Conservation (phyloP, 148 eudicot species). For the Bassia scoparia region DNA sequence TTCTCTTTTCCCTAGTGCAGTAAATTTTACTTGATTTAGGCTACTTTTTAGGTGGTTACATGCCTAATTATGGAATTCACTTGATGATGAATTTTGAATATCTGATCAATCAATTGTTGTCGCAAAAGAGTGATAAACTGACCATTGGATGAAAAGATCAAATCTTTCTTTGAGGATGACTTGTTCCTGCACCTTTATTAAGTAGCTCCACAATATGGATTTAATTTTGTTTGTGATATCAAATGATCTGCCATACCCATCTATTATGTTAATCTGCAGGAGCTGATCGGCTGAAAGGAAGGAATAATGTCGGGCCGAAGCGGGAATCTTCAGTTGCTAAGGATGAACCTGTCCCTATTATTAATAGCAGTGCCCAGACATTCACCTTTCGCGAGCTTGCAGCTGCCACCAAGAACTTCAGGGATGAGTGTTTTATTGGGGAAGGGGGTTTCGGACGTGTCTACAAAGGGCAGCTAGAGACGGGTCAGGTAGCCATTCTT, state of each 20-base stretch:
- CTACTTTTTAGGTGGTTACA: neutral
- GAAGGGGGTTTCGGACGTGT: slow-evolving; percentile 97
- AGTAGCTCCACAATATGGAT: neutral
- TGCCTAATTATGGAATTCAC: neutral
- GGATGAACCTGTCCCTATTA: slow-evolving; percentile 44
- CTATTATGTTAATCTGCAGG: slow-evolving; percentile 42
- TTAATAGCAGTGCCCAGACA: slow-evolving; percentile 75
- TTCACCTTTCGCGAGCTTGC: slow-evolving; percentile 88
- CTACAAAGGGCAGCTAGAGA: slow-evolving; percentile 67
- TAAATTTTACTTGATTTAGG: neutral
- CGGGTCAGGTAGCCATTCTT: slow-evolving; percentile 53
- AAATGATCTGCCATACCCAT: neutral
- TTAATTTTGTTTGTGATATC: neutral
- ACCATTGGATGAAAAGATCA: slow-evolving; percentile 10
- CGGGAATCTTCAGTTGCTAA: slow-evolving; percentile 43
- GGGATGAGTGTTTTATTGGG: slow-evolving; percentile 75
- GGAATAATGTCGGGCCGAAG: slow-evolving; percentile 49
- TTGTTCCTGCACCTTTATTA: neutral
- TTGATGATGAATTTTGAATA: neutral
- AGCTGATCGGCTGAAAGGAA: slow-evolving; percentile 55
- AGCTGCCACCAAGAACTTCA: slow-evolving; percentile 71
- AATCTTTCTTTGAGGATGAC: slow-evolving; percentile 13
- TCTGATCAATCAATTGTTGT: slow-evolving; percentile 5
- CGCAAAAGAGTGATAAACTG: neutral
- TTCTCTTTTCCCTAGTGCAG: neutral